Evolutionary conservation across 345 rosid genomes (phyloP), one percentile per base, ranked within the genome.

Genomic region (Melaleuca alternifolia): DNA sequence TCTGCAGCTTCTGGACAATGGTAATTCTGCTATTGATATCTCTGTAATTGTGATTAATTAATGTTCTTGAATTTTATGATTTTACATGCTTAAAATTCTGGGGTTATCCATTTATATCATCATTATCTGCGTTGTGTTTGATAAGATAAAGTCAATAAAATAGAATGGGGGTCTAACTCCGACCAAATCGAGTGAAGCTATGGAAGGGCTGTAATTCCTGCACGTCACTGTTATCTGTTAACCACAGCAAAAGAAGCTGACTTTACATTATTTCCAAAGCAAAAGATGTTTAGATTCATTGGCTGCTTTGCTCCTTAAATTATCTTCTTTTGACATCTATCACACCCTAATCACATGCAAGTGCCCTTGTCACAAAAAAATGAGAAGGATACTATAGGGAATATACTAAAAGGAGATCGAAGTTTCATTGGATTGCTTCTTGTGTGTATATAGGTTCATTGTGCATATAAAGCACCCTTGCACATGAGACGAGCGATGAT

Each of bases 1-100:
- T 93, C 91, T 7, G 99, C 98, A 81, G 87, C 95, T 86, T 92
- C 99, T 62, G 97, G 98, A 52, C 94, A 93, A 90, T 97, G 99
- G 99, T 96, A 96, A 86, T 48, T 59, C 41, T 28, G 51, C 24
- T 61, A 37, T 37, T 10, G 26, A 71, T 37, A 71, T 37, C 81
- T 71, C 48, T 6, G 13, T 10, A 71, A 71, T 71, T 71, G 81
- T 71, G 26, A 37, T 71, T 41, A 71, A 71, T 24, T 48, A 71
- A 71, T 71, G 48, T 71, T 48, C 81, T 71, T 71, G 81, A 71
- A 41, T 37, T 37, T 71, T 37, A 18, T 37, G 81, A 71, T 20
- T 37, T 18, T 37, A 33, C 48, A 37, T 71, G 26, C 48, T 71
- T 18, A 44, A 33, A 33, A 48, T 37, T 71, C 81, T 71, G 81